Base-by-base conservation (phyloP, 441 rosid species). In the Eutrema salsugineum region DNA sequence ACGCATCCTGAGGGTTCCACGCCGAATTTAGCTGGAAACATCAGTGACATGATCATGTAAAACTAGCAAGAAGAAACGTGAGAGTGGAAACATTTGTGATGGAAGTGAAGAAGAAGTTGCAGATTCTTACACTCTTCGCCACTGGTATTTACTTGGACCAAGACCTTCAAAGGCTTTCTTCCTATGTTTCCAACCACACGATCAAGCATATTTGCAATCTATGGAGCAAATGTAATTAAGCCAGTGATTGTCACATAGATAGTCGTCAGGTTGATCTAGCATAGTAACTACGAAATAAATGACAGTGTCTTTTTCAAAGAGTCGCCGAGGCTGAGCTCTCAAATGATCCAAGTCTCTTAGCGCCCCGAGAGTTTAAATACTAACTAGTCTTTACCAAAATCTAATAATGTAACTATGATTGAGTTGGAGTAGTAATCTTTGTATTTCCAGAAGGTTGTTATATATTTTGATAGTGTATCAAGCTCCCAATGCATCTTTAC, bases 61-160 rank as follows among this genome's bases (percentile, higher is more conserved):
- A 28, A 8, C 46, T 38, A 6, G 12, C 66, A 9, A 7, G 0
- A 46, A 64, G 40, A 57, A 49, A 20, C 2, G 33, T 50, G 15
- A 28, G 33, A 39, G 30, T 30, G n/a, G 44, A 38, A 57, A 63
- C 33, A 35, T 12, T 28, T 55, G 32, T 22, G 47, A 16, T 49
- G 0, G 5, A 68, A 17, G 7, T 8, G 6, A 44, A 32, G 6
- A 36, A 19, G 20, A 36, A 65, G 14, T 19, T 22, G 48, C 1
- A 58, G 27, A 7, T 19, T 57, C 98, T 84, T 74, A 95, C 99
- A 93, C 77, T 89, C 91, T 88, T 95, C 98, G n/a, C 98, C 97
- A 70, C 99, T 93, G 49, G 99, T 95, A 73, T 95, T 93, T 73
- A 95, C 97, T 87, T 95, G 99, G 77, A 93, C 81, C 63, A 91